Evolutionary conservation across 805 yeast genomes (phyloP), one percentile per base, ranked within the genome.

Genomic region (Wickerhamomyces silvicola): DNA sequence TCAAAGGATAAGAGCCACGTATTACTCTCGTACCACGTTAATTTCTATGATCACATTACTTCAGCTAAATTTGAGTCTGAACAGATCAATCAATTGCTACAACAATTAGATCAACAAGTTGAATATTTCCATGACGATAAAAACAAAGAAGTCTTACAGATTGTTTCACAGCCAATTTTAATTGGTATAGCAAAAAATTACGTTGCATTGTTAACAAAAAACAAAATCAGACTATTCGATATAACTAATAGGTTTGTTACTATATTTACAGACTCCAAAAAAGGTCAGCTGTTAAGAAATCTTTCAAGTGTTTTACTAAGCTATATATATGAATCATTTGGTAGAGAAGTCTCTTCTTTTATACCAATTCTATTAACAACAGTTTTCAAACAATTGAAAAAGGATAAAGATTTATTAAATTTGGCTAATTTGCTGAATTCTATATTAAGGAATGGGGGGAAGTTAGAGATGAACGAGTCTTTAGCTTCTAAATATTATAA

Each of bases 381-480:
- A 2, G 27, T 57, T 6, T 44, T 60, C 33, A 62, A 57, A 36
- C 46, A 56, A 14, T 27, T 64, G 15, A 63, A 60, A 35, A 61
- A 60, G 32, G 48, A 46, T 16, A 34, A 42, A 43, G 28, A 35
- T 45, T 48, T 27, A 34, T 50, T 34, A 13, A 42, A 52, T 38
- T 24, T 46, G 10, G 32, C 50, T 8, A 36, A 32, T 28, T 38
- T 50, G 7, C 34, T 48, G 28, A 43, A 38, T 12, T 33, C 45
- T 1, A 33, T 43, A 7, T 15, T 44, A 6, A 37, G 52, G 14
- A 48, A 48, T 26, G 51, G 54, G 10, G 54, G 54, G 3, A 13
- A 32, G 5, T 33, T 33, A 10, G 44, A 41, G 22, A 23, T 42
- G 9, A 41, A 27, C 18, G 48, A 43, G 4, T 35, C 43, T 8